phyloP scores from a whole-genome alignment of 225 moss, liverwort and hornwort species.

The Lunularia cruciata region DNA sequence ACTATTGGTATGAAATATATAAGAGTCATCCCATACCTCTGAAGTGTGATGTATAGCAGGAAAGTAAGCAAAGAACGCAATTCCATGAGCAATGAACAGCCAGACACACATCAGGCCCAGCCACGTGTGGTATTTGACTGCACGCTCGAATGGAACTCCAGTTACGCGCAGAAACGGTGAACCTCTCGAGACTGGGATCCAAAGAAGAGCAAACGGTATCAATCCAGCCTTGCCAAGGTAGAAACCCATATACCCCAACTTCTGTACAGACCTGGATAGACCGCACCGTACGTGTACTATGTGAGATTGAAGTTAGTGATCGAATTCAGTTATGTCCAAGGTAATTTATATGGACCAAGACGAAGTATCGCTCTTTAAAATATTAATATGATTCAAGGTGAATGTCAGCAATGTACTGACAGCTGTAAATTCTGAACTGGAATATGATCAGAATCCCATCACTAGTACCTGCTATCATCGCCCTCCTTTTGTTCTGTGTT shows the following conservation, averaged over 20 bases:
- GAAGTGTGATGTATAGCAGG: background rate
- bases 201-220: constrained; percentile 48
- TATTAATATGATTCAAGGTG: no score
- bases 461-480: background rate
- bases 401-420: no score
- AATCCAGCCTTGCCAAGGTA: constrained; percentile 12
- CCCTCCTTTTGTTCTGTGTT: background rate
- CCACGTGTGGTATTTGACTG: constrained; percentile 61
- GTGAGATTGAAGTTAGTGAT: no score
- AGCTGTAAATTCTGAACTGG: no score
- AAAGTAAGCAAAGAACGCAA: background rate
- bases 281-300: no score
- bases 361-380: no score
- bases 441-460: no score
- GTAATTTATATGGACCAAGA: no score
- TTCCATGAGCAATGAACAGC: constrained; percentile 21
- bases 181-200: constrained; percentile 55
- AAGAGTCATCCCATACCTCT: constrained; percentile 7
- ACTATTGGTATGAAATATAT: background rate
- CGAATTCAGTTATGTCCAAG: no score
- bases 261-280: constrained; percentile 6
- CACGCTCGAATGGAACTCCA: constrained; percentile 60
- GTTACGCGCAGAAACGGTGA: constrained; percentile 54
- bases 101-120: constrained; percentile 33
- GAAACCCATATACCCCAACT: constrained; percentile 7